Conservation (phyloP, 805 yeast species). For the Nakazawaea sp. region DNA sequence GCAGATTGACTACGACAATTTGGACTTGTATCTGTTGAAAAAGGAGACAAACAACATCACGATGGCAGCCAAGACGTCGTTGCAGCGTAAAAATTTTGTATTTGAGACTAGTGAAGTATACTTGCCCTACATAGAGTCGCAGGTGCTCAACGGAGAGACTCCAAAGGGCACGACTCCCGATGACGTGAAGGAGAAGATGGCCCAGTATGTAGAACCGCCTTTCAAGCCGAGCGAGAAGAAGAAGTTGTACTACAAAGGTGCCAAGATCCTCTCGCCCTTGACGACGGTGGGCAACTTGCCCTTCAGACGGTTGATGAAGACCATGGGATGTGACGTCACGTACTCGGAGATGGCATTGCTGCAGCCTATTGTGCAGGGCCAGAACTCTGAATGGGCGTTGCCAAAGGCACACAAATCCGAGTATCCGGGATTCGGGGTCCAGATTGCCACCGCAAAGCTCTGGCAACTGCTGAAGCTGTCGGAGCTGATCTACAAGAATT, state of each 20-base stretch:
- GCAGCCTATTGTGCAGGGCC: constrained; percentile 81
- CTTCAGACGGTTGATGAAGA: constrained; percentile 85
- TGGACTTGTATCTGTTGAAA: constrained; percentile 27
- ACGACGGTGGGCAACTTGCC: constrained; percentile 98
- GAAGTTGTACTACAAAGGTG: constrained; percentile 54
- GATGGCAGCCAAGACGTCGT: constrained; percentile 33
- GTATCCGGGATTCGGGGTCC: constrained; percentile 86
- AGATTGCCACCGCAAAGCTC: constrained; percentile 83
- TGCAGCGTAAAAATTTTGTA: constrained; percentile 57
- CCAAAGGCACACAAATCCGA: constrained; percentile 84
- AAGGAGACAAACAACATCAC: constrained; percentile 61
- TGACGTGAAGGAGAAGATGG: constrained; percentile 26
- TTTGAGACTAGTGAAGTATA: constrained; percentile 53
- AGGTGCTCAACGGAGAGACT: constrained; percentile 32
- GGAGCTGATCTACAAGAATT: constrained; percentile 60
- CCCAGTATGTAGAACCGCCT: constrained; percentile 69
- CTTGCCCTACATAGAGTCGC: constrained; percentile 58
- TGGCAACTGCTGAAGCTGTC: constrained; percentile 94
- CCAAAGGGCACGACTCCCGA: constrained; percentile 17
- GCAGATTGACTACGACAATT: constrained; percentile 21
- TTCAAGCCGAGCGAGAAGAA: constrained; percentile 80
- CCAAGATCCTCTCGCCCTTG: constrained; percentile 88
- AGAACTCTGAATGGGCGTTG: constrained; percentile 95
- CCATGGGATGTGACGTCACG: constrained; percentile 87
- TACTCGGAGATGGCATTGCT: constrained; percentile 93